Evolutionary conservation across 768 basidiomycete species (phyloP), one percentile per base, ranked within the genome.

Genomic region (Hygrocybe coccinea): DNA sequence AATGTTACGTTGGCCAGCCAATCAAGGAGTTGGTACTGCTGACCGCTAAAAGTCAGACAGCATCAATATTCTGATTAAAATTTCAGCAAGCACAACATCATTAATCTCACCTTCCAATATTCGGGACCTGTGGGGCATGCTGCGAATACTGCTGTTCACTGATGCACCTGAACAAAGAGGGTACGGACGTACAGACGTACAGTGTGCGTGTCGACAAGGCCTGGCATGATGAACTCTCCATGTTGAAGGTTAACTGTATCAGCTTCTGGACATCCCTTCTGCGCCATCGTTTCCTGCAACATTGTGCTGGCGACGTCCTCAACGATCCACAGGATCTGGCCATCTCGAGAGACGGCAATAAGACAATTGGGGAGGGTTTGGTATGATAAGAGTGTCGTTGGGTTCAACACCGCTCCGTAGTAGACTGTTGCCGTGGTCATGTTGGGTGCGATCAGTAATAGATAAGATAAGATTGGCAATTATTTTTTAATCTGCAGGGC

Each of bases 161-260:
- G 9, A 34, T 11, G 25, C 39, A 56, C 50, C 19, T 11, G 45
- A 49, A 51, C 7, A 19, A 25, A 12, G 24, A 34, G 25, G 34
- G 22, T 22, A 52, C 47, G n/a, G 33, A 68, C 86, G 66, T 65
- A 93, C 47, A 19, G 33, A 68, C 86, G 66, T 65, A 93, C 93
- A 34, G 87, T 90, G 70, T 95, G 93, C 29, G 93, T 95, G 75
- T 97, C 94, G 52, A 95, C 74, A 67, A 95, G 83, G 3, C 94
- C 94, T 5, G 94, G 94, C 64, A 91, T 81, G 54, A 95, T 63
- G 65, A 93, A 94, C 59, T 85, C 76, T 14, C 82, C 82, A 2
- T 75, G 68, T 10, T 67, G 68, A 46, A 85, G 64, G n/a, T 55
- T 54, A 8, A 79, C 64, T 4, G 83, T 63, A 17, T 79, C 67